Percentiles rank a stretch among this genome's conserved stretches.
These are phyloP conservation scores for Scolecobasidium constrictum DNA, from an alignment of 2,329 filamentous ascomycete genomes.

Conservation along the genomic window DNA sequence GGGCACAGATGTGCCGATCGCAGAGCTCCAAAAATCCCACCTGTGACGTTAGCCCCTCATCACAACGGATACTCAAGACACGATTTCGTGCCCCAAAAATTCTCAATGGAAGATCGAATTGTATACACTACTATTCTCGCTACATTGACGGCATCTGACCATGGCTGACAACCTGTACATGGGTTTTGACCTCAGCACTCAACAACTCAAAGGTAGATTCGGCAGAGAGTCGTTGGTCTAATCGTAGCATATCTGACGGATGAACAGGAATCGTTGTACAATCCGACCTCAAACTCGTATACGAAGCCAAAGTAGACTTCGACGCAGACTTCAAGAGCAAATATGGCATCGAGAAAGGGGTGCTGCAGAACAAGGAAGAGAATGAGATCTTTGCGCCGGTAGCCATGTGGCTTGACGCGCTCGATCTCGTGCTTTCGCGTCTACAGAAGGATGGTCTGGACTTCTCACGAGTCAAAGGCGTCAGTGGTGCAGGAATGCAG, in stretches of 20 bases:
- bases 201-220: conserved; percentile 85
- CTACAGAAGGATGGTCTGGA: conserved; percentile 61
- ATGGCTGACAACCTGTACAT: conserved; percentile 53
- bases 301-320: conserved; percentile 89
- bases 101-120: background rate
- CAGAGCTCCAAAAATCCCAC: background rate
- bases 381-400: conserved; percentile 90
- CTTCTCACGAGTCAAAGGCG: conserved; percentile 62
- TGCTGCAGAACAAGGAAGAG: conserved; percentile 68
- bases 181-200: conserved; percentile 92
- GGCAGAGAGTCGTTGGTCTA: too few species aligned
- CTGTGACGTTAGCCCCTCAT: background rate
- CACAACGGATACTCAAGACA: background rate
- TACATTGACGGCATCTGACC: conserved; percentile 1
- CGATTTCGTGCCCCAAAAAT: background rate
- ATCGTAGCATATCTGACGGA: background rate
- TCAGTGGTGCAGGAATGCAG: conserved; percentile 92
- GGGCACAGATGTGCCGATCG: background rate
- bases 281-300: conserved; percentile 67
- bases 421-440: conserved; percentile 72
- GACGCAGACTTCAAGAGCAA: conserved; percentile 63
- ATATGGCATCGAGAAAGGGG: conserved; percentile 72
- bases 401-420: conserved; percentile 85
- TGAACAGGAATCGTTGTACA: conserved; percentile 68
- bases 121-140: background rate